Evolutionary conservation across 306 rosid genomes (phyloP), one percentile per base, ranked within the genome.

Genomic region (Trifolium pratense): DNA sequence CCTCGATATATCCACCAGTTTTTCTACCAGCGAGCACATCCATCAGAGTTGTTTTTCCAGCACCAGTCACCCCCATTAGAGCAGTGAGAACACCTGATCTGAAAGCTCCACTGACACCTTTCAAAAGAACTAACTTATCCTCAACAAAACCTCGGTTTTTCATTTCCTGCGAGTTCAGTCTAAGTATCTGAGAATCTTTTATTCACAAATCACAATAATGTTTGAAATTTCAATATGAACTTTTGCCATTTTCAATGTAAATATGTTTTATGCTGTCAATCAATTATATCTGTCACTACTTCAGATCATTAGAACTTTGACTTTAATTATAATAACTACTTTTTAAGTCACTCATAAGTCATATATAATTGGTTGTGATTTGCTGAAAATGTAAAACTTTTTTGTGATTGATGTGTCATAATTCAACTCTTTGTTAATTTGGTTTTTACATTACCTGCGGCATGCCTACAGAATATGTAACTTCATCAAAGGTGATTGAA

Each of bases 31-130:
- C 89, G 48, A 93, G 80, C 21, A 93, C 98, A 81, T 93, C 98
- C 98, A 93, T 89, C 55, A 93, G 76, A 61, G 98, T 93, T 61
- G 97, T 93, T 84, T 93, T 93, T 7, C 98, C 98, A 66, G 97
- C 98, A 57, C 98, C 98, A 49, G 96, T 91, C 18, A 93, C 89
- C 18, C 97, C 98, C 98, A 93, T 93, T 1, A 93, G 80, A 75
- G 98, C 96, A 67, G 98, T 91, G 76, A 93, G 88, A 76, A 93
- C 92, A 36, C 98, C 98, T 29, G 97, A 97, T 85, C 92, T 87
- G 66, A 91, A 93, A 51, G 88, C 87, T 34, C 97, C 98, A 78
- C 92, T 89, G 13, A 91, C 91, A 62, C 88, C 86, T 53, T 85
- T 93, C 62, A 93, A 74, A 62, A 93, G 91, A 77, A 87, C 88